Evolutionary conservation across 306 rosid species (phyloP), one percentile per base, ranked within the genome.

Genomic region (Quercus engelmannii): DNA sequence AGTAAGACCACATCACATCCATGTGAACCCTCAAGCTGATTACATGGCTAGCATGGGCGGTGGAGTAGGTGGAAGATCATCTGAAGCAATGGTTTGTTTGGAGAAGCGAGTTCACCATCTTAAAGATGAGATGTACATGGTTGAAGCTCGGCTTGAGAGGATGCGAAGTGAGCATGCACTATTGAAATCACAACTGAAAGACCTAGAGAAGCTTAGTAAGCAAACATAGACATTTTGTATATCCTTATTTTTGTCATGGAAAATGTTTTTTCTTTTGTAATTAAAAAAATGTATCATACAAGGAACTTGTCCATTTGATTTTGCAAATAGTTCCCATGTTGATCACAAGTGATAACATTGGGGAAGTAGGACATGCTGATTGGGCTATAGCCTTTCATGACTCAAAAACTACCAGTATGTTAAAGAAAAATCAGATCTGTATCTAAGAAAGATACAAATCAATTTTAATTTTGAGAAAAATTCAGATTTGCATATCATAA

Each of bases 71-170:
- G 88, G 87, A 81, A 89, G 83, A 83, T 78, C 93, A 19, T 28
- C 91, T 9, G 91, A 91, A 61, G 86, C 85, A 43, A 38, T 85
- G 78, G 89, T 86, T 25, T 93, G 98, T 97, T 38, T 96, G 84
- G 99, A 96, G 79, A 91, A 90, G 89, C 91, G 93, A 82, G 76
- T 87, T 70, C 94, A 93, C 88, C 83, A 88, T 83, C 96, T 96
- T 18, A 93, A 96, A 83, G 98, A 96, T 62, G 98, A 96, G 83
- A 93, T 93, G 94, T 83, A 90, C 85, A 87, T 89, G 93, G 91
- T 96, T 52, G 99, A 93, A 84, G 83, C 89, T 70, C 90, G 93
- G 78, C 90, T 96, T 15, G 99, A 91, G 87, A 90, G 91, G 82
- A 89, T 96, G 98, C 88, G 81, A 23, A 82, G 77, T 59, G 98